Evolutionary conservation across 176 grass and related monocot species (phyloP).

Genomic region (Cocos nucifera): DNA sequence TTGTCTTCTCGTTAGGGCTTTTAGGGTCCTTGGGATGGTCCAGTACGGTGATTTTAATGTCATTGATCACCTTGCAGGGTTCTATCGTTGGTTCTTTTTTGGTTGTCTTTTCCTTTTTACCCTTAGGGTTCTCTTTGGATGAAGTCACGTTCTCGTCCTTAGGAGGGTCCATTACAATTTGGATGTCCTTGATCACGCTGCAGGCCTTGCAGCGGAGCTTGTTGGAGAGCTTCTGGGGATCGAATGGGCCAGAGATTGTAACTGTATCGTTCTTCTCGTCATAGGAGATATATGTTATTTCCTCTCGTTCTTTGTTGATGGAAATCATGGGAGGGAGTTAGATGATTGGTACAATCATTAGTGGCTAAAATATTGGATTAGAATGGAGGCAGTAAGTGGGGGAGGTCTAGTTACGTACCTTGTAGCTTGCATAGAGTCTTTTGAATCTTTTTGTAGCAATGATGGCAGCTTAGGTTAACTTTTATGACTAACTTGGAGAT

Average conservation of each 20-base stretch:
- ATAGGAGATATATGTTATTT: constrained; percentile 49
- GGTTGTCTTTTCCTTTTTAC: too few species aligned
- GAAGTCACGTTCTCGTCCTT: too few species aligned
- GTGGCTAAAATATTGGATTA: background rate
- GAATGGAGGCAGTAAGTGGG: background rate
- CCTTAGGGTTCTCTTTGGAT: too few species aligned
- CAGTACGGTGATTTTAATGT: background rate
- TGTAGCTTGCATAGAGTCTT: constrained; percentile 54
- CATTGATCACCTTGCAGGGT: too few species aligned
- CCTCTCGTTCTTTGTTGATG: constrained; percentile 30
- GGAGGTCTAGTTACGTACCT: constrained; percentile 18
- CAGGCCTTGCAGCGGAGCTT: constrained; percentile 86
- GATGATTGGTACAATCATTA: too few species aligned
- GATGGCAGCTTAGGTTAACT: constrained; percentile 60
- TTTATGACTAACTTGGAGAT: constrained; percentile 52
- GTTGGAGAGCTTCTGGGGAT: constrained; percentile 44
- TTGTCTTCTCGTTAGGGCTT: too few species aligned
- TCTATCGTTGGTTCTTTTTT: too few species aligned
- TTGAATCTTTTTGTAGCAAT: constrained; percentile 53
- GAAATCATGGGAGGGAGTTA: background rate
- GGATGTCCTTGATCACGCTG: constrained; percentile 81
- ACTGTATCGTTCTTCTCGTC: constrained; percentile 65
- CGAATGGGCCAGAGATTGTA: constrained; percentile 55
- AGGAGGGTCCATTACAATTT: constrained; percentile 29
- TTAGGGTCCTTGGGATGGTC: constrained; percentile 28